phyloP scores from a whole-genome alignment of 768 basidiomycete genomes.

The Mycena leptocephala region DNA sequence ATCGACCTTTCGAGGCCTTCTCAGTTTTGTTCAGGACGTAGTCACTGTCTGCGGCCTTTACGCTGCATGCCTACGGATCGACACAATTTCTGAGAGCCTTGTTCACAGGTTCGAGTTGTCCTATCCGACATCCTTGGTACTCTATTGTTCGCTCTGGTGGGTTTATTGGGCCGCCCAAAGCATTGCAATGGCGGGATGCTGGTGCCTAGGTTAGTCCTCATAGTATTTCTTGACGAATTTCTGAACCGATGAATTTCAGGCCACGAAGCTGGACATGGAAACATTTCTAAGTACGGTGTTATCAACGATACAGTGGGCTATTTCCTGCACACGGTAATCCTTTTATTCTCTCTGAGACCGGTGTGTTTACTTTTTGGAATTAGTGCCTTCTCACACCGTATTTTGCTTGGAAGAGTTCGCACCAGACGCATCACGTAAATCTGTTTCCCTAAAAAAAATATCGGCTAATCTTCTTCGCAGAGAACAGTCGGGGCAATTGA shows the following conservation, averaged over 20 bases:
- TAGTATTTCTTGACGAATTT: neutral
- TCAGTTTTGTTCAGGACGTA: neutral
- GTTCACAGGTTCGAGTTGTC: neutral
- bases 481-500: slow-evolving; percentile 66
- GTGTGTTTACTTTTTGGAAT: slow-evolving; percentile 36
- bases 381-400: slow-evolving; percentile 2
- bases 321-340: neutral
- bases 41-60: neutral
- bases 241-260: slow-evolving; percentile 42
- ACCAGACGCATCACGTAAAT: slow-evolving; percentile 81
- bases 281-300: slow-evolving; percentile 45
- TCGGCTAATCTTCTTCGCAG: neutral
- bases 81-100: neutral
- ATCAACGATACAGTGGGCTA: neutral
- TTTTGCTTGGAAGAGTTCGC: slow-evolving; percentile 49
- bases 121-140: neutral
- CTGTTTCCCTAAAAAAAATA: slow-evolving; percentile 61
- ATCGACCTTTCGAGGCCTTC: neutral
- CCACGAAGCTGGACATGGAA: slow-evolving; percentile 64
- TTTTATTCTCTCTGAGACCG: slow-evolving; percentile 24
- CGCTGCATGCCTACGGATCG: neutral
- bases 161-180: slow-evolving; percentile 15
- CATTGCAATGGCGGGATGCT: slow-evolving; percentile 14
- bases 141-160: slow-evolving; percentile 8
- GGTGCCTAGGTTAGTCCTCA: neutral